Conservation (phyloP, 2,329 filamentous ascomycete genomes). For the Scedosporium aurantiacum region DNA sequence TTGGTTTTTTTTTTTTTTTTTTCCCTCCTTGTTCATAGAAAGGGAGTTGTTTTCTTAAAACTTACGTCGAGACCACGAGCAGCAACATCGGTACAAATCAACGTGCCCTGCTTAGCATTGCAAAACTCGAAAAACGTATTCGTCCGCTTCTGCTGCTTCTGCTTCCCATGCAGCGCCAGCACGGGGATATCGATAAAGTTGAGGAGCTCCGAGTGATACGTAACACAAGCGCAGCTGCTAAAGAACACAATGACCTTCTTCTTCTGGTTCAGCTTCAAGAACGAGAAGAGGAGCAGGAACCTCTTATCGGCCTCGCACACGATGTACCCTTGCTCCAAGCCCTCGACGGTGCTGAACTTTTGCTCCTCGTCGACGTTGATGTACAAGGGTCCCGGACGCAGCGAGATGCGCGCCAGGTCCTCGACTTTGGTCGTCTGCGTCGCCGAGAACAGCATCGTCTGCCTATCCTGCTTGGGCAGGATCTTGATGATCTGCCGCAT, state of each 20-base stretch:
- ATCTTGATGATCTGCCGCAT: slow-evolving; percentile 97
- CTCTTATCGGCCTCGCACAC: slow-evolving; percentile 88
- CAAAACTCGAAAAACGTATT: slow-evolving; percentile 96
- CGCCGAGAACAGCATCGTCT: slow-evolving; percentile 97
- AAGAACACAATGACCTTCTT: slow-evolving; percentile 99
- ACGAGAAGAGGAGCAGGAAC: slow-evolving; percentile 87
- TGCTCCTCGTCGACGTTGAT: slow-evolving; percentile 92
- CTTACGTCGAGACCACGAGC: slow-evolving; percentile 80
- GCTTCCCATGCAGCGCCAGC: slow-evolving; percentile 80
- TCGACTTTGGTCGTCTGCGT: slow-evolving; percentile 98
- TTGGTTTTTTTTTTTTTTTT: no score
- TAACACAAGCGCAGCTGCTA: slow-evolving; percentile 83
- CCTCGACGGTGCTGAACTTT: slow-evolving; percentile 84
- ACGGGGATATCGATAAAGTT: slow-evolving; percentile 96
- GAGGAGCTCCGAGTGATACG: slow-evolving; percentile 88
- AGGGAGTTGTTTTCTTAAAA: slow-evolving; percentile 6
- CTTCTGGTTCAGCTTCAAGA: slow-evolving; percentile 76
- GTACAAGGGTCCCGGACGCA: slow-evolving; percentile 82
- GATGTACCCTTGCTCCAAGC: slow-evolving; percentile 91
- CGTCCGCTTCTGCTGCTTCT: slow-evolving; percentile 98
- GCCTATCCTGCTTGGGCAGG: slow-evolving; percentile 71
- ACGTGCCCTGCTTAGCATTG: slow-evolving; percentile 64
- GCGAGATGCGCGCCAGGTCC: slow-evolving; percentile 86
- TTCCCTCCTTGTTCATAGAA: no score
- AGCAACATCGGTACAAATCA: slow-evolving; percentile 95